phyloP scores from a whole-genome alignment of 2,329 filamentous ascomycete species.

The Aspergillus neoniger region DNA sequence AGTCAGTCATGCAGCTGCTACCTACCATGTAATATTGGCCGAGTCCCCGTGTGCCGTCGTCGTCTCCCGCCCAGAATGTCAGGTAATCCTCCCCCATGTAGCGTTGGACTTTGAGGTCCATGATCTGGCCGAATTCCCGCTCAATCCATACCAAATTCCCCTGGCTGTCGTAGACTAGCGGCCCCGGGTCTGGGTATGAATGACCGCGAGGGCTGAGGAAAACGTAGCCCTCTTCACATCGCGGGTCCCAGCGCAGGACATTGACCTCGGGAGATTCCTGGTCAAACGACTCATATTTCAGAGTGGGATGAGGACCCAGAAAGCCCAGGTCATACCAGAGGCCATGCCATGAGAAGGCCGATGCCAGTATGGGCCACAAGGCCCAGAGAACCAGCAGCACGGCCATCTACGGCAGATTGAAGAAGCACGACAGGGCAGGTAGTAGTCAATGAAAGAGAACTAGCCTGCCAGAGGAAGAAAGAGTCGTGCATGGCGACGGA shows the following conservation, averaged over 20 bases:
- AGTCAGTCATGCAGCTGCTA: conserved; percentile 11
- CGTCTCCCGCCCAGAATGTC: conserved; percentile 53
- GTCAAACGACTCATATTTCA: conserved; percentile 16
- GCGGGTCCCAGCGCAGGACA: conserved; percentile 19
- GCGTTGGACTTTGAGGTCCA: conserved; percentile 50
- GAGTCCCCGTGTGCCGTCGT: conserved; percentile 48
- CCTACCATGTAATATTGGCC: conserved; percentile 34
- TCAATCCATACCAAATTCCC: conserved; percentile 36
- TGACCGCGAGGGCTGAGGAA: conserved; percentile 42
- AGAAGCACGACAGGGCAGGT: too few species aligned
- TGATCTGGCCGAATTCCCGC: conserved; percentile 41
- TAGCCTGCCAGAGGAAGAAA: not conserved
- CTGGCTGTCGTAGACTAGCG: conserved; percentile 41
- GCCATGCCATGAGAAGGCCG: conserved; percentile 17
- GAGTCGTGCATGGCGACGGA: not conserved
- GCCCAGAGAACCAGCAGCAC: conserved; percentile 7
- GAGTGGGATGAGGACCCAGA: conserved; percentile 15
- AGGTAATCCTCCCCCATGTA: conserved; percentile 49
- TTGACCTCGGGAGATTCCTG: conserved; percentile 15
- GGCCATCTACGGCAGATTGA: conserved; percentile 1
- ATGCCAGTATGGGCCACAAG: conserved; percentile 4
- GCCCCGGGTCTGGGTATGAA: conserved; percentile 37
- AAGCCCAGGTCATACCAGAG: conserved; percentile 20
- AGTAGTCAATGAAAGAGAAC: not conserved
- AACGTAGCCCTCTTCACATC: conserved; percentile 41